Conservation (phyloP, 768 basidiomycete genomes). For the Auricularia cornea region DNA sequence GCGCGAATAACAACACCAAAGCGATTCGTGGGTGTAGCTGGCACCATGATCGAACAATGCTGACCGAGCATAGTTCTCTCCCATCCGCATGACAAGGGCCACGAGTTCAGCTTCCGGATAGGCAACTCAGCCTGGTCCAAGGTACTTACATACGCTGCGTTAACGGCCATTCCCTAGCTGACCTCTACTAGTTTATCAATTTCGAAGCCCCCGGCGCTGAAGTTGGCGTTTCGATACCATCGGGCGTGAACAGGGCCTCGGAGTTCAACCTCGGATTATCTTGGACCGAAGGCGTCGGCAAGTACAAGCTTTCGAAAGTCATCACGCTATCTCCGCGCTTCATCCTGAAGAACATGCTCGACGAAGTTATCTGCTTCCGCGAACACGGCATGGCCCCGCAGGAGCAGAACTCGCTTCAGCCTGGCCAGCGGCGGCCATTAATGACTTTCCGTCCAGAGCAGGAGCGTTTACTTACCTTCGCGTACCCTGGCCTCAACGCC, state of each 20-base stretch:
- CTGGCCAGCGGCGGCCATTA: conserved; percentile 63
- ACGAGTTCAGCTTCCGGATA: conserved; percentile 75
- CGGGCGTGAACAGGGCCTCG: conserved; percentile 50
- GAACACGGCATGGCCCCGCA: conserved; percentile 70
- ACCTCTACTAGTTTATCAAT: conserved; percentile 52
- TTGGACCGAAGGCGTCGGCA: conserved; percentile 90
- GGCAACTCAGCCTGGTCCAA: conserved; percentile 87
- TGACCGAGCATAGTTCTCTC: conserved; percentile 59
- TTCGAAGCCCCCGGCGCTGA: conserved; percentile 92
- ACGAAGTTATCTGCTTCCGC: conserved; percentile 64
- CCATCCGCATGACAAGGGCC: conserved; percentile 67
- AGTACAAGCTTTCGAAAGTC: conserved; percentile 93
- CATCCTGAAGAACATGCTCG: conserved; percentile 74
- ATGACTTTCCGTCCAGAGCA: conserved; percentile 56
- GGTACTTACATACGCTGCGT: conserved; percentile 28
- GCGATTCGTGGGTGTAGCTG: conserved; percentile 9
- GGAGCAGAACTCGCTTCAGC: conserved; percentile 50
- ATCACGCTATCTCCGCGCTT: conserved; percentile 88
- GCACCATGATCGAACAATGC: background rate
- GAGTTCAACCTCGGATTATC: conserved; percentile 80
- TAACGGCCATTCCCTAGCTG: background rate
- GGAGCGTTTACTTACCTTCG: conserved; percentile 73
- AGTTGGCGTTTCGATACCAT: conserved; percentile 46
- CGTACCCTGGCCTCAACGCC: conserved; percentile 76
- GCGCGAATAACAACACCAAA: background rate